Conservation (phyloP, 2,329 filamentous ascomycete genomes). For the Aspergillus ibericus region DNA sequence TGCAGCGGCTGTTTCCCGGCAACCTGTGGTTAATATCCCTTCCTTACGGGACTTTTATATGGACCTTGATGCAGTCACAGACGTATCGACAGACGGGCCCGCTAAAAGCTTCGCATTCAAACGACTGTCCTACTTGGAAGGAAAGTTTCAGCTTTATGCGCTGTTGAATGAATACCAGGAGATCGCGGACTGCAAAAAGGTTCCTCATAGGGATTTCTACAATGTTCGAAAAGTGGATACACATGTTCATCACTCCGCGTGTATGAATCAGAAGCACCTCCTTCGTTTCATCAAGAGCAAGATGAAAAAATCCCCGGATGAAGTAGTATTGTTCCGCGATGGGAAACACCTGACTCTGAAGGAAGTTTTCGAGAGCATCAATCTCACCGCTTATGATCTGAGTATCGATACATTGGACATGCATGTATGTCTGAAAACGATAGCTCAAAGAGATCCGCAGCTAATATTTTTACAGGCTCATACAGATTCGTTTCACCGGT, state of each 20-base stretch:
- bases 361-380: constrained; percentile 97
- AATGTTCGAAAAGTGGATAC: constrained; percentile 99
- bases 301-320: constrained; percentile 97
- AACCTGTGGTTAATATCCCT: constrained; percentile 79
- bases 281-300: constrained; percentile 99
- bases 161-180: constrained; percentile 97
- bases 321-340: constrained; percentile 88
- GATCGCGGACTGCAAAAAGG: constrained; percentile 94
- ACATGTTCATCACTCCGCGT: constrained; percentile 97
- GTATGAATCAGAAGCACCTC: constrained; percentile 99
- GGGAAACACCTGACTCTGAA: constrained; percentile 86
- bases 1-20: constrained; percentile 60
- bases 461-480: constrained; percentile 63
- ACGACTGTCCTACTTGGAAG: constrained; percentile 90
- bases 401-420: constrained; percentile 99
- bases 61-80: constrained; percentile 82
- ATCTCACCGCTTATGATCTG: constrained; percentile 92
- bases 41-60: constrained; percentile 94
- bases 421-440: constrained; percentile 65
- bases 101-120: constrained; percentile 97
- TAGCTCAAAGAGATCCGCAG: not conserved
- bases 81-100: constrained; percentile 90
- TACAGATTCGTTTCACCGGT: constrained; percentile 96
- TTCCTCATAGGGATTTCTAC: constrained; percentile 97
- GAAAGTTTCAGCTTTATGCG: constrained; percentile 92